Conservation (phyloP, 2,329 filamentous ascomycete species). For the Diplodia mutila region DNA sequence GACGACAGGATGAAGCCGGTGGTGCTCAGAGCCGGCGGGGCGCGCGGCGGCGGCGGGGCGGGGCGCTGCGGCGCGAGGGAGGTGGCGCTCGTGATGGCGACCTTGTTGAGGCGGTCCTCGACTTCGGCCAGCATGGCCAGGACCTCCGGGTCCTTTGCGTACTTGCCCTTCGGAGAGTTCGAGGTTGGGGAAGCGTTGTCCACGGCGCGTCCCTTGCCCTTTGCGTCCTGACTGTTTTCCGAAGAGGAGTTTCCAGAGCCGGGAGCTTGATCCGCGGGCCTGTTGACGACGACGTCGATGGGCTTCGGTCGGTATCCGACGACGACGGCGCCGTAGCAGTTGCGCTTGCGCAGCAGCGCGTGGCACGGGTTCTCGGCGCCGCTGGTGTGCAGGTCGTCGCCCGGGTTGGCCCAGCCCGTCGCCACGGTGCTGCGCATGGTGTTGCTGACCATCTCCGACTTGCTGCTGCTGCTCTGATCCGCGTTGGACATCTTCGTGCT, state of each 20-base stretch:
- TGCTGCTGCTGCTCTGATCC: no score
- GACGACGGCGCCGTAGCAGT: constrained; percentile 8
- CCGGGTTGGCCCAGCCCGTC: not conserved
- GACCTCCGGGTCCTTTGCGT: not conserved
- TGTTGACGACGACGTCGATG: not conserved
- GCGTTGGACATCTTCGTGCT: not conserved
- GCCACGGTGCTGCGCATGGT: not conserved
- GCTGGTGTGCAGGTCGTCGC: not conserved
- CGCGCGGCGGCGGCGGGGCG: not conserved
- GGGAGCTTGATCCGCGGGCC: no score
- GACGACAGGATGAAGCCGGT: not conserved
- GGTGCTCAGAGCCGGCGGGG: not conserved
- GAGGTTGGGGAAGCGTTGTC: no score
- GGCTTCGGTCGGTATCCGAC: not conserved
- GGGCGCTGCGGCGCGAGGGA: not conserved
- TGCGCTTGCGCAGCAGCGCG: not conserved
- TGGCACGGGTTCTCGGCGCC: not conserved
- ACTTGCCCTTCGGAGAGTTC: not conserved
- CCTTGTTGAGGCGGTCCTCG: not conserved
- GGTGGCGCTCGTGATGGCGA: not conserved
- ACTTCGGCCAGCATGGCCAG: not conserved
- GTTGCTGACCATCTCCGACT: no score
- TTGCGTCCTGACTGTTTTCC: not conserved
- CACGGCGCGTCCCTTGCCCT: not conserved
- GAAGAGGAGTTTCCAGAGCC: no score